These are phyloP conservation scores for Alternaria sp. DNA, from an alignment of 2,329 filamentous ascomycete genomes.

Conservation along the genomic window DNA sequence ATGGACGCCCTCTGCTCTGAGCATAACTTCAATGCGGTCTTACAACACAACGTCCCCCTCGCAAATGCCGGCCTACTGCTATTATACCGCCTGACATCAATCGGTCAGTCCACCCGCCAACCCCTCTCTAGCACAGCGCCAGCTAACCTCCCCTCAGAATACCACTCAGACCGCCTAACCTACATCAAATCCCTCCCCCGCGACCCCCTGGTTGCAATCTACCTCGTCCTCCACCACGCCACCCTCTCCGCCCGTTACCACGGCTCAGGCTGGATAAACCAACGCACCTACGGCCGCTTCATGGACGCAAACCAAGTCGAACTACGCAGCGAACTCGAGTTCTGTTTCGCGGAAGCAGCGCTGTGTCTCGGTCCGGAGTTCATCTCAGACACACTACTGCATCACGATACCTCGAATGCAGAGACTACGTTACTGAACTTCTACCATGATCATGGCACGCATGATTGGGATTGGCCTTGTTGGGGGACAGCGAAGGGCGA, in stretches of 20 bases:
- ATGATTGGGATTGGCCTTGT: constrained; percentile 35
- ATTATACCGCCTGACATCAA: constrained; percentile 26
- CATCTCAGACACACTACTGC: constrained; percentile 30
- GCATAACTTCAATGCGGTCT: constrained; percentile 33
- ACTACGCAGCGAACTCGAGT: constrained; percentile 39
- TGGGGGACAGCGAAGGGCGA: constrained; percentile 23
- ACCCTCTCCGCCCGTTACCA: constrained; percentile 41
- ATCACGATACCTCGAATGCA: constrained; percentile 12
- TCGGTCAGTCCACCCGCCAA: constrained; percentile 20
- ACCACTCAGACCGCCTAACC: constrained; percentile 17
- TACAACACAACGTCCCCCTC: constrained; percentile 32
- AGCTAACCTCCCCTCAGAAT: constrained; percentile 9
- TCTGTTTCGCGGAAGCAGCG: constrained; percentile 37
- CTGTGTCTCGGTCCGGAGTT: constrained; percentile 34
- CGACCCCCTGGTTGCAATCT: constrained; percentile 36
- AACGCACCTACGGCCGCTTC: constrained; percentile 35
- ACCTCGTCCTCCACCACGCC: constrained; percentile 35
- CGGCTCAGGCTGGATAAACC: constrained; percentile 40
- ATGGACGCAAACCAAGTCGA: constrained; percentile 38
- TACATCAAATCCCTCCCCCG: constrained; percentile 30
- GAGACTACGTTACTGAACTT: constrained; percentile 34
- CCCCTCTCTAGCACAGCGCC: neutral
- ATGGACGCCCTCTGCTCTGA: constrained; percentile 37
- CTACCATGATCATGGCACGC: constrained; percentile 35
- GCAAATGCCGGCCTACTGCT: constrained; percentile 37